phyloP scores from a whole-genome alignment of 306 rosid species.

The Dicorynia guianensis region DNA sequence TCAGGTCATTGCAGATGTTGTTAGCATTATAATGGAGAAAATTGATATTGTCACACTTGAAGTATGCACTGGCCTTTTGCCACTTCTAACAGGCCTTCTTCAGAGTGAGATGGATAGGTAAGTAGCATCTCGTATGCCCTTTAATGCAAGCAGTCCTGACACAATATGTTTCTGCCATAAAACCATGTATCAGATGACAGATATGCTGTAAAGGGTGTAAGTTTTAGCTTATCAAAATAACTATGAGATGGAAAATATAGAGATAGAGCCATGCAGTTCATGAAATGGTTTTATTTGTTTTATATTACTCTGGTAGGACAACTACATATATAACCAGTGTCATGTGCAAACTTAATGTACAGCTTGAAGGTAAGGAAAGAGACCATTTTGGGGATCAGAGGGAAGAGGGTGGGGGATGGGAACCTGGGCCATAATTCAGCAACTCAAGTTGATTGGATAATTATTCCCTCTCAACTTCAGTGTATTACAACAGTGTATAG shows the following conservation, averaged over 20 bases:
- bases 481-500: neutral
- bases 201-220: neutral
- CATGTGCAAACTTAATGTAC: neutral
- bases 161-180: conserved; percentile 19
- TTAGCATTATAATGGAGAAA: conserved; percentile 76
- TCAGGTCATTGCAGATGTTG: conserved; percentile 95
- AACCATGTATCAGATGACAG: neutral
- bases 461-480: neutral
- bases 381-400: neutral
- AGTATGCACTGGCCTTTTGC: conserved; percentile 76
- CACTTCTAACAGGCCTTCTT: conserved; percentile 75
- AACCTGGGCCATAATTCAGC: neutral
- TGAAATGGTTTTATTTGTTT: neutral
- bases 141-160: conserved; percentile 18
- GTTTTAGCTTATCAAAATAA: neutral
- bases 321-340: neutral
- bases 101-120: conserved; percentile 91
- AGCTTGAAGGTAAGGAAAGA: neutral
- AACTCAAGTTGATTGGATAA: neutral
- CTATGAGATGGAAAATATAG: neutral
- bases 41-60: conserved; percentile 86
- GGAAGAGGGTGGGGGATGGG: neutral
- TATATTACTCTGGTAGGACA: conserved; percentile 6
- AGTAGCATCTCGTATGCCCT: conserved; percentile 21
- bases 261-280: neutral